Percentiles rank a stretch among this genome's conserved stretches.
phyloP scores from a whole-genome alignment of 805 yeast genomes.

The Limtongia smithiae region DNA sequence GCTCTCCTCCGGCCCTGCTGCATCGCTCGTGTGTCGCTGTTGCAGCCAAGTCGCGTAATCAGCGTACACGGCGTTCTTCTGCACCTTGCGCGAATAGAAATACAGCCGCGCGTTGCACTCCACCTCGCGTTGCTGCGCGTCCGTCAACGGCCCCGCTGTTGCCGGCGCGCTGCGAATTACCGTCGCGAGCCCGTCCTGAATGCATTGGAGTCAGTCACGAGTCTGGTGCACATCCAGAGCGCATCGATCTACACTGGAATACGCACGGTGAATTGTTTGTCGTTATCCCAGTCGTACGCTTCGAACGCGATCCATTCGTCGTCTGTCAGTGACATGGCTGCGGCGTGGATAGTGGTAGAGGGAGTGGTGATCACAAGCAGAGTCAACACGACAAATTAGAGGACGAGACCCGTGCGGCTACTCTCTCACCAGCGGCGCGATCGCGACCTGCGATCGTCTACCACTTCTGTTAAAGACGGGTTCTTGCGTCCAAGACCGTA shows the following conservation, averaged over 20 bases:
- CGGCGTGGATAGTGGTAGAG: not conserved
- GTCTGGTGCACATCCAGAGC: not conserved
- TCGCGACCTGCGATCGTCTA: no score
- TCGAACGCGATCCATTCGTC: conserved; percentile 21
- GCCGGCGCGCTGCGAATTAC: conserved; percentile 2
- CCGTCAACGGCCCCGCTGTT: conserved; percentile 3
- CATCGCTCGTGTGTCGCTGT: not conserved
- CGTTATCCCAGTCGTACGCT: conserved; percentile 18
- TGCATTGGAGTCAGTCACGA: not conserved
- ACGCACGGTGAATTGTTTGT: conserved; percentile 19
- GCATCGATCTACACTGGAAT: not conserved
- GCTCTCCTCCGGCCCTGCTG: not conserved
- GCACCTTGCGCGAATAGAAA: conserved; percentile 18
- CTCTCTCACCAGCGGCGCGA: no score
- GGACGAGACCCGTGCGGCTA: not conserved
- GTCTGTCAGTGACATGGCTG: conserved; percentile 6
- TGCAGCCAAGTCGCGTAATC: conserved; percentile 4
- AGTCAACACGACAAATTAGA: not conserved
- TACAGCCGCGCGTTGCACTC: conserved; percentile 19
- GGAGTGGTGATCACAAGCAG: not conserved
- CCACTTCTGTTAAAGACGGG: no score
- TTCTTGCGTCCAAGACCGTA: no score
- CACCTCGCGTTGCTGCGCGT: conserved; percentile 4
- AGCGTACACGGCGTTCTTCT: not conserved
- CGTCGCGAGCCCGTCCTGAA: conserved; percentile 12